Evolutionary conservation across 2,329 filamentous ascomycete species (phyloP), one percentile per base, ranked within the genome.

Genomic region (Fusarium sp.): DNA sequence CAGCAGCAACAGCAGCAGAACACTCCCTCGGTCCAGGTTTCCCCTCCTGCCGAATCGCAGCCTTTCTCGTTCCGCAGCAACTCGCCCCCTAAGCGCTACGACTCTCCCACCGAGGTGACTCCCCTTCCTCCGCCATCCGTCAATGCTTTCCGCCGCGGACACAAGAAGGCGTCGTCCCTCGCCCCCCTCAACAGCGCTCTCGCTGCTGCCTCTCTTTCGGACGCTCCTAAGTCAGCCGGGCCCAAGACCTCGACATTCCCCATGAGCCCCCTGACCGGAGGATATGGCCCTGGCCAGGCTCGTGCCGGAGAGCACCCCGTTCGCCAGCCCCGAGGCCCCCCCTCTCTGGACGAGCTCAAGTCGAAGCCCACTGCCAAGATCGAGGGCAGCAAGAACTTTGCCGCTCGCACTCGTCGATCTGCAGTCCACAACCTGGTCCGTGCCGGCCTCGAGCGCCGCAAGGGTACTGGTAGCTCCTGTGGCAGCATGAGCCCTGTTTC

Each of bases 331-430:
- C 94, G 95, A 74, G 95, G 95, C 6, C 97, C 97, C 27, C 97
- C 97, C 16, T 91, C 94, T 16, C 89, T 98, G 60, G 97, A 99
- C 76, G 97, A 99, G 85, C 91, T 99, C 69, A 91, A 93, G 79
- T 89, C 92, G 22, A 97, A 95, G 85, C 97, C 97, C 2, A 98
- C 96, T 10, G 92, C 94, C 76, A 98, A 95, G 85, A 91, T 96
- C 74, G 96, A 98, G 82, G 97, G 96, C 27, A 98, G 96, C 91
- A 92, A 98, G 90, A 99, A 99, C 86, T 99, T 99, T 84, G 93
- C 94, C 13, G 92, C 95, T 65, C 95, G 97, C 71, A 95, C 97
- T 79, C 95, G 97, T 69, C 95, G 96, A 74, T 95, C 94, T 78
- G 97, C 97, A 29, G 92, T 99, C 52, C 92, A 95, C 86, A 98